Base-by-base conservation (phyloP, 352 stramenopile genomes). In the Aphanomyces cochlioides region DNA sequence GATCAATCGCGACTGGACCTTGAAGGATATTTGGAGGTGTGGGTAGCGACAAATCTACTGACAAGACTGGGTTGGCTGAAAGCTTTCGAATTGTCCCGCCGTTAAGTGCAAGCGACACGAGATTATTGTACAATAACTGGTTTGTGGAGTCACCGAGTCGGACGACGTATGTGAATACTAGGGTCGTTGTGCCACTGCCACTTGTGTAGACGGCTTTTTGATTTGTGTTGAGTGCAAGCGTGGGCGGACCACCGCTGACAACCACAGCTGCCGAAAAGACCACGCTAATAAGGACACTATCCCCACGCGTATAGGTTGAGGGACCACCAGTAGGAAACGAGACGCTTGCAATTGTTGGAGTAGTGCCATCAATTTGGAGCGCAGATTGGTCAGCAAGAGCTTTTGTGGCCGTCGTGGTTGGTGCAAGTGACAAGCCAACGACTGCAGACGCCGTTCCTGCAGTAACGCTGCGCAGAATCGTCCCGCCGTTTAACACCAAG, bases 401-500 rank as follows among this genome's bases (percentile, higher is more conserved):
- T 41, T 50, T 47, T 12, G 19, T 37, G 54, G 21, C 53, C 7
- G 28, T 37, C 8, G 64, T 64, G 12, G 47, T 34, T 8, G 64
- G 47, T 28, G 64, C 34, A 19, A 70, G 21, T 65, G 92, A 80
- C 64, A 90, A 68, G 4, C 66, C 84, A 1, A 84, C 81, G 13
- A 58, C 77, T 8, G 53, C 12, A 21, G 67, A 70, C 0, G 87
- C 90, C 8, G 74, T 76, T 38, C 64, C 64, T 13, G 47, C 64
- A 61, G 17, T 70, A 3, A 70, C 64, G 40, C 10, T n/a, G 43
- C 84, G 79, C 38, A 76, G 77, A 45, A 95, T 93, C 21, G 64
- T 78, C 41, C 72, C 84, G n/a, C 78, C 79, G 47, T 93, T 91
- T 7, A 91, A 71, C 17, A 79, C n/a, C 19, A 93, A 39, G 12